Conservation (phyloP, 352 stramenopile genomes). For the Phytophthora aleatoria region DNA sequence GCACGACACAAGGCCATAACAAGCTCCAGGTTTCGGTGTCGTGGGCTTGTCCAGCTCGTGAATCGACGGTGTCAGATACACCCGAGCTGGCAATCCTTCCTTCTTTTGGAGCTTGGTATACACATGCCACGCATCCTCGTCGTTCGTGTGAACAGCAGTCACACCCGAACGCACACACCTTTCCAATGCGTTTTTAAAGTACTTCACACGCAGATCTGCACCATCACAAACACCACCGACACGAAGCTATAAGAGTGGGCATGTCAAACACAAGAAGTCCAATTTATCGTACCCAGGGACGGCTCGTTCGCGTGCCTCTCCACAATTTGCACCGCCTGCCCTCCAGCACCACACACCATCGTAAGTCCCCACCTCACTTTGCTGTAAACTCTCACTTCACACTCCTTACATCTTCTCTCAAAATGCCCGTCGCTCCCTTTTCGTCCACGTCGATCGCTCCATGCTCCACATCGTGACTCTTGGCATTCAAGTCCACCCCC, state of each 20-base stretch:
- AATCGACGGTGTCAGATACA: slow-evolving; percentile 79
- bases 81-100: slow-evolving; percentile 65
- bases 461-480: slow-evolving; percentile 34
- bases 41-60: slow-evolving; percentile 58
- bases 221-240: not conserved
- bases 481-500: slow-evolving; percentile 48
- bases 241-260: not conserved
- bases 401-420: slow-evolving; percentile 62
- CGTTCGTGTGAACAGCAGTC: slow-evolving; percentile 89
- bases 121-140: slow-evolving; percentile 77
- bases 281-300: slow-evolving; percentile 48
- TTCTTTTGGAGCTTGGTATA: slow-evolving; percentile 75
- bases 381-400: too few species aligned
- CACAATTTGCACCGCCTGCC: slow-evolving; percentile 69
- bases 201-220: slow-evolving; percentile 65
- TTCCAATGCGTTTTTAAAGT: slow-evolving; percentile 59
- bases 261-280: not conserved
- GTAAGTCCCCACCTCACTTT: too few species aligned
- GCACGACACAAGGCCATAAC: slow-evolving; percentile 67
- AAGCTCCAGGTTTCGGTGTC: slow-evolving; percentile 45
- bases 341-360: slow-evolving; percentile 1
- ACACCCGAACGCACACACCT: slow-evolving; percentile 78
- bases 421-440: slow-evolving; percentile 63
- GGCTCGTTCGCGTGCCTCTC: slow-evolving; percentile 73
- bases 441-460: slow-evolving; percentile 74